Evolutionary conservation across 192 early-diverging fungal species (phyloP).

Genomic region (Mortierella hygrophila): DNA sequence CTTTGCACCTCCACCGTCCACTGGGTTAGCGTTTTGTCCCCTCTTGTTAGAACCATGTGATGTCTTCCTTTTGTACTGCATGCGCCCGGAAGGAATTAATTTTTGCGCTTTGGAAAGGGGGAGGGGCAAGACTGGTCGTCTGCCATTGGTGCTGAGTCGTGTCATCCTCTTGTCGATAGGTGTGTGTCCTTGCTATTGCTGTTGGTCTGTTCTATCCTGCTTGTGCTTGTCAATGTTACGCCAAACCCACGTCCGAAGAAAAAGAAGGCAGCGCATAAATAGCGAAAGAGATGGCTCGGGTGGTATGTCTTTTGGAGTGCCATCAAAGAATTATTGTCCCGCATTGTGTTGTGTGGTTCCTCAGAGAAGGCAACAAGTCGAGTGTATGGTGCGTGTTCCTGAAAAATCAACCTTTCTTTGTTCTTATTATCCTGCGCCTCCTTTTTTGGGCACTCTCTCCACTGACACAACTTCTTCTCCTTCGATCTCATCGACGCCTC

Average conservation of each 20-base stretch:
- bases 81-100: background rate
- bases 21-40: background rate
- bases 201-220: background rate
- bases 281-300: background rate
- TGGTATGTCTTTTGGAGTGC: background rate
- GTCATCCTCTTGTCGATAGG: background rate
- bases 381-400: background rate
- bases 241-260: background rate
- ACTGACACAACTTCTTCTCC: background rate
- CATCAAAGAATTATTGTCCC: background rate
- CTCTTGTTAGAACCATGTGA: slow-evolving; percentile 2
- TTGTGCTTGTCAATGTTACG: background rate
- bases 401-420: background rate
- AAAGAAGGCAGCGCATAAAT: background rate
- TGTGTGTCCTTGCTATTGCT: background rate
- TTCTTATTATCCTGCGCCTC: background rate
- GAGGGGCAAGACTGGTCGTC: background rate
- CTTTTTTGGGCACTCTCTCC: background rate
- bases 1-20: too few species aligned
- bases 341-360: background rate
- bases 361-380: background rate
- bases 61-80: background rate
- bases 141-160: slow-evolving; percentile 7
- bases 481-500: slow-evolving; percentile 4
- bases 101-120: background rate